Evolutionary conservation across 176 grass and related monocot genomes (phyloP).

Genomic region (Juncus effusus): DNA sequence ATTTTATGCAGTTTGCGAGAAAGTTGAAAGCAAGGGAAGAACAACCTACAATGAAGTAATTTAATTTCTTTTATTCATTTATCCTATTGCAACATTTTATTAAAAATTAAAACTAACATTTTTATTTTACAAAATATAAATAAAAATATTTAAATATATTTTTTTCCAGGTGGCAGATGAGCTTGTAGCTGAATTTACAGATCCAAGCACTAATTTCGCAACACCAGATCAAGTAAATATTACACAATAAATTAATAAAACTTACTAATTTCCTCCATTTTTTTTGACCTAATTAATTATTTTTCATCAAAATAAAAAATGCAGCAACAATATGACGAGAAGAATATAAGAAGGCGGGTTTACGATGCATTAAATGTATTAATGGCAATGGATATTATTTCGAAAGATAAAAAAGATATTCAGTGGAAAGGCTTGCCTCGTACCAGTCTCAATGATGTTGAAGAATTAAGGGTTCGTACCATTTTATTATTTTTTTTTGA

Average conservation of each 20-base stretch:
- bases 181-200: slow-evolving; percentile 87
- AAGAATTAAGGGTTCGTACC: slow-evolving; percentile 74
- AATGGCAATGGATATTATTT: slow-evolving; percentile 99
- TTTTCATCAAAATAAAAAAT: slow-evolving; percentile 38
- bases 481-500: slow-evolving; percentile 15
- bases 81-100: neutral
- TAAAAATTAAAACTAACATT: too few species aligned
- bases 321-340: slow-evolving; percentile 99
- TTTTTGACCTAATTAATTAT: slow-evolving; percentile 12
- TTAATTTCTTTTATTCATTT: slow-evolving; percentile 7
- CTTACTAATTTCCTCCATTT: slow-evolving; percentile 5
- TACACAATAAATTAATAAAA: slow-evolving; percentile 22
- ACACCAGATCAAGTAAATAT: slow-evolving; percentile 72
- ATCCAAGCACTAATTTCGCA: slow-evolving; percentile 59
- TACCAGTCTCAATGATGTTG: slow-evolving; percentile 79
- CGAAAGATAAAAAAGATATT: slow-evolving; percentile 99
- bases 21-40: slow-evolving; percentile 99
- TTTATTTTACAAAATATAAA: too few species aligned
- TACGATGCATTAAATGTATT: slow-evolving; percentile 96
- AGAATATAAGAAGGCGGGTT: slow-evolving; percentile 96
- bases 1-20: slow-evolving; percentile 75
- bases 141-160: neutral
- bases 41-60: slow-evolving; percentile 98
- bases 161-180: slow-evolving; percentile 88
- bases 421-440: slow-evolving; percentile 98